Percentiles rank a stretch among this genome's conserved stretches.
Conservation (phyloP, 768 basidiomycete species). For the Tricholoma terreum region DNA sequence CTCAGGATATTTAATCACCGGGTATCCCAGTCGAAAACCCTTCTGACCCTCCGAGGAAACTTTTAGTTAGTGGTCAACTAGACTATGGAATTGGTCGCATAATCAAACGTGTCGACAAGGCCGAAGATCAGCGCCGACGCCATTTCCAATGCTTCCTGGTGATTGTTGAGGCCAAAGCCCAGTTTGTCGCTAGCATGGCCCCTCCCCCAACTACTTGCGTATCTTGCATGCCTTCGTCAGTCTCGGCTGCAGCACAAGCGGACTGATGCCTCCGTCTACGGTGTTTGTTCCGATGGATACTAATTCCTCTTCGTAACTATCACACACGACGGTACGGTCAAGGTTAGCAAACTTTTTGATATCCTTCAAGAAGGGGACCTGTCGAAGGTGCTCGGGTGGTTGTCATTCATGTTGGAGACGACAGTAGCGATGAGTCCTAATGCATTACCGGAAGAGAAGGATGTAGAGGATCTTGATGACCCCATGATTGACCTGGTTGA, state of each 20-base stretch:
- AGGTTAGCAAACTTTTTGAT: background rate
- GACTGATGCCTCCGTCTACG: background rate
- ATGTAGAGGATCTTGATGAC: background rate
- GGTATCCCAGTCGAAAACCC: background rate
- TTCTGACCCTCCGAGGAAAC: background rate
- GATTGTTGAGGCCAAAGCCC: constrained; percentile 1
- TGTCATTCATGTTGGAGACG: background rate
- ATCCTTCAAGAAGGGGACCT: background rate
- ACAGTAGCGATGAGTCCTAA: background rate
- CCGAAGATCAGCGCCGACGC: background rate
- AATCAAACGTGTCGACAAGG: background rate
- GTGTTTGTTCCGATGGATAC: background rate
- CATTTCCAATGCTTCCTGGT: constrained; percentile 1
- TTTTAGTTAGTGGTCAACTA: background rate
- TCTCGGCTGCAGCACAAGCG: background rate
- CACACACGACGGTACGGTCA: background rate
- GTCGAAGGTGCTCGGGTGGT: constrained; percentile 1
- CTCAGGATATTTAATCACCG: too few relatives aligned
- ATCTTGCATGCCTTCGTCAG: background rate
- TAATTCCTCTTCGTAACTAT: background rate
- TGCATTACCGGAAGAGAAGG: background rate
- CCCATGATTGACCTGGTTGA: background rate
- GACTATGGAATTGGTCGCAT: constrained; percentile 1
- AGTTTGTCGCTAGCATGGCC: background rate
- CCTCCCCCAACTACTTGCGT: constrained; percentile 1